Evolutionary conservation across 2,329 filamentous ascomycete genomes (phyloP), one percentile per base, ranked within the genome.

Genomic region (Calonectria crousiana): DNA sequence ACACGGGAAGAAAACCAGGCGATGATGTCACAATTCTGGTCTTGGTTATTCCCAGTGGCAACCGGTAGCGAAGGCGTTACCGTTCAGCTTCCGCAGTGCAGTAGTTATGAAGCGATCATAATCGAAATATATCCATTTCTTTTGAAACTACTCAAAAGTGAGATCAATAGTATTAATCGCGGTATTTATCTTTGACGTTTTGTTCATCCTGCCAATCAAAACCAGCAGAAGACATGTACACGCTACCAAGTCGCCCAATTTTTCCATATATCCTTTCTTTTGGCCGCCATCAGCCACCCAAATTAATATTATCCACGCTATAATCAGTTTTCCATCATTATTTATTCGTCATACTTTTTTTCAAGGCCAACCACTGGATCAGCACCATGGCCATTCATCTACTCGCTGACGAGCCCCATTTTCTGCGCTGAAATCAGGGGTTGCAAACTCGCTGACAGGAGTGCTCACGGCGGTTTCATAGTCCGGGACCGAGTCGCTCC

Each of bases 11-110:
- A 64, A 69, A 64, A 11, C 67, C 67, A 30, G 67, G 67, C 2
- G 67, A 69, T 52, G 67, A 69, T 49, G 67, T 69, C 30, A 69
- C 67, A 1, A 53, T 69, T 52, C 23, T 69, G n/a, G 67, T 69
- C 23, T 23, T 69, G 10, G 16, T 38, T 6, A 13, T 69, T n/a
- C 53, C 38, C 3, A 8, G 10, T 2, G 14, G 16, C 14, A 44
- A 32, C 3, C 6, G 3, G 30, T 23, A 47, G 18, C 18, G n/a
- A 60, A 2, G 2, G 32, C 16, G 28, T 1, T 9, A 20, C 20
- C 28, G 32, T 20, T 20, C 8, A 30, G 28, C 26, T n/a, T 6
- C 18, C 41, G 6, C 41, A 44, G 18, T 41, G 16, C 5, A 44
- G 41, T 44, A 2, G 9, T 44, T 44, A 3, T 10, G 41, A 3